Conservation (phyloP, 164 flowering plant species). For the Hamamelis virginiana region DNA sequence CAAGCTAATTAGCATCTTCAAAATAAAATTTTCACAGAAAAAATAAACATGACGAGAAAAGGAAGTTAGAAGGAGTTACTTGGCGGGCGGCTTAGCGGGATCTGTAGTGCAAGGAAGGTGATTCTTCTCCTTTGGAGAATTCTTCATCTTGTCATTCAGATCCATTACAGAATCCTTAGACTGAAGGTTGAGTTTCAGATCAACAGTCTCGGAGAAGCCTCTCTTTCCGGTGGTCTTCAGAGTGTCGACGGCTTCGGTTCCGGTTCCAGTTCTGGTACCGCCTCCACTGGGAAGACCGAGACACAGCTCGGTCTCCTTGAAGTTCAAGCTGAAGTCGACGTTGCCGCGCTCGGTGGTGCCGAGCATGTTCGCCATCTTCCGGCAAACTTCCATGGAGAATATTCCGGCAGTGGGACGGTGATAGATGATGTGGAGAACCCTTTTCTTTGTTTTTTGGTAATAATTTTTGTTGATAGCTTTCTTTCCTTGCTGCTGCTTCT, state of each 20-base stretch:
- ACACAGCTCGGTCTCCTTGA: conserved; percentile 59
- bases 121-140: conserved; percentile 29
- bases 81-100: conserved; percentile 65
- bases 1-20: too few species aligned
- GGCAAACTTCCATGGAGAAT: conserved; percentile 11
- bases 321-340: conserved; percentile 27
- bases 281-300: conserved; percentile 58
- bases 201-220: conserved; percentile 61
- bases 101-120: conserved; percentile 36
- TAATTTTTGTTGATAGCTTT: neutral
- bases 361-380: conserved; percentile 11
- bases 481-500: neutral
- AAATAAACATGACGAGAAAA: too few species aligned
- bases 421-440: neutral
- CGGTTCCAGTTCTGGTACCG: neutral
- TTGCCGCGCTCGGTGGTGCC: too few species aligned
- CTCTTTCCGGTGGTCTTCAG: conserved; percentile 46
- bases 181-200: conserved; percentile 54
- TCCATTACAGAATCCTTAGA: conserved; percentile 34
- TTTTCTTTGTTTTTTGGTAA: too few species aligned
- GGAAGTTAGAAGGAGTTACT: conserved; percentile 33
- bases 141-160: conserved; percentile 29
- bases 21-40: too few species aligned
- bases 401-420: neutral
- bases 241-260: conserved; percentile 11